Base-by-base conservation (phyloP, 2,329 filamentous ascomycete genomes). In the Nigrograna mackinnonii region DNA sequence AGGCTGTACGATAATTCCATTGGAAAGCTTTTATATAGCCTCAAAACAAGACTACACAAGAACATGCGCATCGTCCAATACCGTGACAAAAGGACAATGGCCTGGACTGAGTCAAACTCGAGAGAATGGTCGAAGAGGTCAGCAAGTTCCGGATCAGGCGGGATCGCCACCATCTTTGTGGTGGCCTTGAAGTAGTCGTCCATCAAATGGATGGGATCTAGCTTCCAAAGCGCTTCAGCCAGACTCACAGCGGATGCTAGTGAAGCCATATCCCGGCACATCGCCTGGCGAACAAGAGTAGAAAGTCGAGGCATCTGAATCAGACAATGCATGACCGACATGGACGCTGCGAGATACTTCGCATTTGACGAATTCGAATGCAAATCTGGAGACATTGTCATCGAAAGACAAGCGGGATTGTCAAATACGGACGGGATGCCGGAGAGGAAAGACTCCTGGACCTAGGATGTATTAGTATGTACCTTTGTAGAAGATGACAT, bases 381-480 rank as follows among this genome's bases (percentile, higher is more conserved):
- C 19, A 14, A 13, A 37, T 19, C n/a, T 28, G n/a, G 19, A 34
- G 38, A 34, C 5, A 44, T 52, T 20, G 62, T 62, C 12, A 49
- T 44, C 1, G 58, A 53, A 3, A 66, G 37, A 24, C 62, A 64
- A 26, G 49, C 57, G 0, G 56, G 51, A 17, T 59, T 62, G 22
- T 64, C 57, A 20, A 57, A 66, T 4, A 60, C 51, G 6, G 60
- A 62, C 6, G 39, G 44, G 6, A 60, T 55, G 2, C 57, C 57
- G 16, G 51, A 45, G 7, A 66, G 37, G 44, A 64, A 54, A 6
- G 58, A 52, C 49, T 66, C 62, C 2, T 56, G 48, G 5, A 64
- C 62, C 62, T 66, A 21, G 9, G 32, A 60, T 5, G 59, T 44
- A 24, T 19, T 5, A n/a, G 9, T 18, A 13, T 4, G 4, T 5